Percentiles rank a stretch among this genome's conserved stretches.
phyloP scores from a whole-genome alignment of 768 basidiomycete species.

The Rhodotorula kratochvilovae region DNA sequence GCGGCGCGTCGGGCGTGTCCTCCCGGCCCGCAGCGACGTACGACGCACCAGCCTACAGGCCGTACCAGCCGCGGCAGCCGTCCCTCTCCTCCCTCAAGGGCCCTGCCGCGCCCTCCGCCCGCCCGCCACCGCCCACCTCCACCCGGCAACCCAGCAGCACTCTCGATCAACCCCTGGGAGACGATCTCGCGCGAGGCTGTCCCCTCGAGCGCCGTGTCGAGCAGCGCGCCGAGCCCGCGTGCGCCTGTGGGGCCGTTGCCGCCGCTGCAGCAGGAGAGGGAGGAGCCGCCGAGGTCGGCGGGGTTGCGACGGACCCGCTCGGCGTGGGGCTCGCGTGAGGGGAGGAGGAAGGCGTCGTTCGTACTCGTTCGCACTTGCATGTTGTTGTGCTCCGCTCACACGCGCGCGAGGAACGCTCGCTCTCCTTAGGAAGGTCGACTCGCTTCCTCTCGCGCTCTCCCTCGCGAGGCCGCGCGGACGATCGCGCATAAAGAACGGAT shows the following conservation, averaged over 20 bases:
- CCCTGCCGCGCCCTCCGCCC: no score
- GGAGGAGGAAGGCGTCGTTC: no score
- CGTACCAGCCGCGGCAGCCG: slow-evolving; percentile 20
- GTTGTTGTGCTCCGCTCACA: not conserved
- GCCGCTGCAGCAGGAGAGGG: not conserved
- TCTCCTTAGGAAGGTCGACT: not conserved
- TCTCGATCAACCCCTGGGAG: slow-evolving; percentile 32
- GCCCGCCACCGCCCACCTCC: not conserved
- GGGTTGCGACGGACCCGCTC: not conserved
- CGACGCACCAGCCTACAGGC: slow-evolving; percentile 9
- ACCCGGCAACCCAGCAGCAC: slow-evolving; percentile 19
- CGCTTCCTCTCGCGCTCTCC: no score
- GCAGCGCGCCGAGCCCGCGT: not conserved
- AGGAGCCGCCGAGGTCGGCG: not conserved
- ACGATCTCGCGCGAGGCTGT: slow-evolving; percentile 16
- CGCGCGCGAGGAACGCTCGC: not conserved
- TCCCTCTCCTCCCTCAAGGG: not conserved
- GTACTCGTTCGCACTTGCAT: not conserved
- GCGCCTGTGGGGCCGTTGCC: not conserved
- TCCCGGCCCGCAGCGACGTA: not conserved
- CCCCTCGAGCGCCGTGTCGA: not conserved
- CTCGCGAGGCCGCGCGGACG: no score
- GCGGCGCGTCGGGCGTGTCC: not conserved
- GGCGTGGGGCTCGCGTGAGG: slow-evolving; percentile 4
- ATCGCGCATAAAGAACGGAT: not conserved